These are phyloP conservation scores for Symbiodinium natans DNA, from an alignment of 73 alveolate species.

Conservation along the genomic window DNA sequence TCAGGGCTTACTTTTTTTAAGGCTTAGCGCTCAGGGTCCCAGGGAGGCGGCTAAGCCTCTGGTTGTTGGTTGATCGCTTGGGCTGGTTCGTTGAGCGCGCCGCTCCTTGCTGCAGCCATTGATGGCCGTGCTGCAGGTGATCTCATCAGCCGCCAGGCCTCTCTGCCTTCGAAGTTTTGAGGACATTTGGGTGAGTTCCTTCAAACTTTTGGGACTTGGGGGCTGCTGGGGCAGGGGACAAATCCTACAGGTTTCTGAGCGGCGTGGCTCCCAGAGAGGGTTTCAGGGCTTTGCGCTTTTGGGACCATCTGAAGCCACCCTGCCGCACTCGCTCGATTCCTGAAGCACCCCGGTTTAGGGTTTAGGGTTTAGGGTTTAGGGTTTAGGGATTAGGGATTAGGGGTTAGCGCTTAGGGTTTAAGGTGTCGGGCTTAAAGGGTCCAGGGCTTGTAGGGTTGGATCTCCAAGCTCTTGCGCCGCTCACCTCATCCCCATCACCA, in stretches of 20 bases:
- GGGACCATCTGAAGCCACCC: neutral
- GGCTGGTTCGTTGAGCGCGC: too few relatives aligned
- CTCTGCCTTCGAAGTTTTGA: neutral
- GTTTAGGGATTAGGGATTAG: too few relatives aligned
- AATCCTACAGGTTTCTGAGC: too few relatives aligned
- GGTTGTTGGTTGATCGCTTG: too few relatives aligned
- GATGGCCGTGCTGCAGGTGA: slow-evolving; percentile 3
- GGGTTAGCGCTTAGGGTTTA: too few relatives aligned
- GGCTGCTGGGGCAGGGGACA: too few relatives aligned
- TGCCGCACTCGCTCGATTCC: neutral
- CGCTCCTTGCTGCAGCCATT: neutral
- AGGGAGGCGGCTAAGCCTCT: too few relatives aligned
- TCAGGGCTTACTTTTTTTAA: too few relatives aligned
- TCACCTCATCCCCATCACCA: neutral
- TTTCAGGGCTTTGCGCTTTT: neutral
- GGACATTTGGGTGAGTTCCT: neutral
- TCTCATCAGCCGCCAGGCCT: neutral
- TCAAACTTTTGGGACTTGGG: neutral
- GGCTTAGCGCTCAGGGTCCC: too few relatives aligned
- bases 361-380: neutral
- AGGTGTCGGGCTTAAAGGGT: too few relatives aligned
- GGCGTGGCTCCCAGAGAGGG: neutral
- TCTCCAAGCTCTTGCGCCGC: too few relatives aligned
- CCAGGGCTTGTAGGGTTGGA: too few relatives aligned
- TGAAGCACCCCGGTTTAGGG: neutral